Conservation (phyloP, 345 rosid genomes). For the Jatropha curcas region DNA sequence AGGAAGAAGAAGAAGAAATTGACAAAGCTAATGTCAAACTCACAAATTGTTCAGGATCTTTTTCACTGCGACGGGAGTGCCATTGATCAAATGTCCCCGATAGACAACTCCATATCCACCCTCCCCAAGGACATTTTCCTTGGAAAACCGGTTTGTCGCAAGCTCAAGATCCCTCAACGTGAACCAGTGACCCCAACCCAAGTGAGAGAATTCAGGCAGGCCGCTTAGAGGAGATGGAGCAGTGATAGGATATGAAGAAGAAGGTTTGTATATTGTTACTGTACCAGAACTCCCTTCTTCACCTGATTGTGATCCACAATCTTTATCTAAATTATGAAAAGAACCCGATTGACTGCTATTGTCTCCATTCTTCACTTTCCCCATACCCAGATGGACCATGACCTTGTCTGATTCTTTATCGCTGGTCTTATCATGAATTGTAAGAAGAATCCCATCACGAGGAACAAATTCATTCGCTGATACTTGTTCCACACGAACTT, state of each 20-base stretch:
- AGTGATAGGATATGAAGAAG: conserved; percentile 65
- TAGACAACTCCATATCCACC: conserved; percentile 86
- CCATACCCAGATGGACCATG: conserved; percentile 76
- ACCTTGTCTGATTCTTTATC: conserved; percentile 79
- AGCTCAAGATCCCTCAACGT: conserved; percentile 77
- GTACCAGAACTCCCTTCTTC: conserved; percentile 64
- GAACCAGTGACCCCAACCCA: conserved; percentile 95
- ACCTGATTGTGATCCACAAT: conserved; percentile 70
- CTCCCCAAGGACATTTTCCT: conserved; percentile 74
- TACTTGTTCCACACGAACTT: conserved; percentile 80
- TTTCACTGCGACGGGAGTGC: conserved; percentile 74
- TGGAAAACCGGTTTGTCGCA: conserved; percentile 71
- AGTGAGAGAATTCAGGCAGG: conserved; percentile 73
- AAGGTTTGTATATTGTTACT: conserved; percentile 48
- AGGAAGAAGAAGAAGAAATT: not conserved
- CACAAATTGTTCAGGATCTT: conserved; percentile 73
- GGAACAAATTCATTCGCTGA: conserved; percentile 64
- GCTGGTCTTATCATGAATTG: conserved; percentile 64
- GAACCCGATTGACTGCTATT: conserved; percentile 57
- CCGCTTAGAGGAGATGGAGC: conserved; percentile 74
- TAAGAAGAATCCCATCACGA: conserved; percentile 64
- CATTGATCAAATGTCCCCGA: conserved; percentile 64
- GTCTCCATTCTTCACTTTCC: conserved; percentile 60
- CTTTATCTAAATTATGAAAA: conserved; percentile 57
- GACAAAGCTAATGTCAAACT: conserved; percentile 27